Percentiles rank a stretch among this genome's conserved stretches.
These are phyloP conservation scores for Cercospora sp. DNA, from an alignment of 2,329 filamentous ascomycete genomes.

Conservation along the genomic window DNA sequence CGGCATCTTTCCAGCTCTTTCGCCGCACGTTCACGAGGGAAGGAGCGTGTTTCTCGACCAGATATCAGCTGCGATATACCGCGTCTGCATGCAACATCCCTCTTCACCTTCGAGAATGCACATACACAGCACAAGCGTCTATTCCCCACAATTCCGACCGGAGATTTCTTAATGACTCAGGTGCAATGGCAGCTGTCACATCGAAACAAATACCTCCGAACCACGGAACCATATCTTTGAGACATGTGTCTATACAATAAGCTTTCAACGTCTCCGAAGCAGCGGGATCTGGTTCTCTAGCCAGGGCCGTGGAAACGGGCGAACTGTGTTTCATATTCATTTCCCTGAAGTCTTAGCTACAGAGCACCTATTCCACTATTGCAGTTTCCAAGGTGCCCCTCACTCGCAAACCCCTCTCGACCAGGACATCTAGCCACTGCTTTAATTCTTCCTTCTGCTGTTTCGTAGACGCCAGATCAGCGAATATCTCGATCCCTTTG, in stretches of 20 bases:
- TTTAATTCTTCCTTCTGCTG: conserved; percentile 48
- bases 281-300: background rate
- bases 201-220: background rate
- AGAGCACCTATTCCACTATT: background rate
- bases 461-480: background rate
- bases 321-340: background rate
- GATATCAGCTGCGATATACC: too few species aligned
- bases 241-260: background rate
- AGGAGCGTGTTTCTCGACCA: background rate
- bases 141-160: background rate
- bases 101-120: background rate
- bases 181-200: background rate
- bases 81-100: background rate
- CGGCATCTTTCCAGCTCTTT: background rate
- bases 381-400: background rate
- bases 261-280: background rate
- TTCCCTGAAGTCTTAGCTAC: background rate
- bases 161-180: background rate
- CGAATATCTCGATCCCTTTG: conserved; percentile 52
- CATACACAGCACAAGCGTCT: background rate
- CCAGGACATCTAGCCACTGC: conserved; percentile 57
- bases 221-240: background rate
- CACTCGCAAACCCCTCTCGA: conserved; percentile 62
- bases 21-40: background rate
- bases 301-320: background rate